Evolutionary conservation across 2,329 filamentous ascomycete genomes (phyloP).

Genomic region (Apiospora hydei): DNA sequence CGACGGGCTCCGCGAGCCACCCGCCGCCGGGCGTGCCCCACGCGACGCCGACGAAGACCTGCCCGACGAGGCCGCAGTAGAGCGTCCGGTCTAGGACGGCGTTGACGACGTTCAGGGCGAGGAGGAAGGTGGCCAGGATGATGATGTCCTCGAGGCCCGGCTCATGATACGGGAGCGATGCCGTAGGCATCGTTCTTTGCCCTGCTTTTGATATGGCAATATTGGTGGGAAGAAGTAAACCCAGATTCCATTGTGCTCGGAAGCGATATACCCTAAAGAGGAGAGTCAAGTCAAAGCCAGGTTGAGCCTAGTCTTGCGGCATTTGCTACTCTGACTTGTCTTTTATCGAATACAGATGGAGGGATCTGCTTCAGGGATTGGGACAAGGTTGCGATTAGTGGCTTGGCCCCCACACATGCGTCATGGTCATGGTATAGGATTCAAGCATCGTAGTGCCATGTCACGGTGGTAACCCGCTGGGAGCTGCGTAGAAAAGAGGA

Average conservation of each 20-base stretch:
- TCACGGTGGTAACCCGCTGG: background rate
- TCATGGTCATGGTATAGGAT: background rate
- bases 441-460: background rate
- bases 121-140: constrained; percentile 65
- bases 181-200: background rate
- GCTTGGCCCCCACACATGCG: background rate
- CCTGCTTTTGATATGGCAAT: background rate
- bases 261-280: too few species aligned
- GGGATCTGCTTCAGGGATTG: background rate
- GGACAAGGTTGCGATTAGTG: background rate
- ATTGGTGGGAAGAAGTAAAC: background rate
- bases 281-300: background rate
- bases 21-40: constrained; percentile 72
- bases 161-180: constrained; percentile 65
- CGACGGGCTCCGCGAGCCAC: constrained; percentile 59
- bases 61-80: constrained; percentile 76
- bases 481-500: background rate
- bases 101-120: constrained; percentile 67
- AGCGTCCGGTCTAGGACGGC: constrained; percentile 63
- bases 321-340: background rate
- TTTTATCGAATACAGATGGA: background rate
- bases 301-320: background rate
- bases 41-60: constrained; percentile 73
- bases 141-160: constrained; percentile 67
- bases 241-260: too few species aligned